Conservation (phyloP, 2,329 filamentous ascomycete genomes). For the Raffaelea albimanens region DNA sequence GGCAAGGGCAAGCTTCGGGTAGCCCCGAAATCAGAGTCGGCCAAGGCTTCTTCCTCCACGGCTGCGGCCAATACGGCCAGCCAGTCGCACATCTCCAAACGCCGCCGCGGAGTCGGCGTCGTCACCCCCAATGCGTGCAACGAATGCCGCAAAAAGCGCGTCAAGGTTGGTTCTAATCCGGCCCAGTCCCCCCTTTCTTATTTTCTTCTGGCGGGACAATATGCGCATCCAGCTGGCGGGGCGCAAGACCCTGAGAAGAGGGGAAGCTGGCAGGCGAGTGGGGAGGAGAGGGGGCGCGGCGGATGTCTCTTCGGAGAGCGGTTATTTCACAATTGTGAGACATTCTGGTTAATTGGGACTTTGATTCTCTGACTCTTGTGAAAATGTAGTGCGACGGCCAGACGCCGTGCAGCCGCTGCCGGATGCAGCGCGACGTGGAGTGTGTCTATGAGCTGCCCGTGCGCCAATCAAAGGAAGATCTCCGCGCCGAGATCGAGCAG, state of each 20-base stretch:
- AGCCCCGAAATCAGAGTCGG: too few species aligned
- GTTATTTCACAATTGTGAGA: too few species aligned
- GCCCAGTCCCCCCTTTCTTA: neutral
- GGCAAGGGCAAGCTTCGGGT: too few species aligned
- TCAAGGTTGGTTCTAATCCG: constrained; percentile 34
- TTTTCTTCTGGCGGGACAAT: too few species aligned
- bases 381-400: constrained; percentile 47
- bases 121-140: constrained; percentile 53
- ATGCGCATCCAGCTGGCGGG: too few species aligned
- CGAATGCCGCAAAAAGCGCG: constrained; percentile 52
- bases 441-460: constrained; percentile 55
- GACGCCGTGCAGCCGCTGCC: constrained; percentile 46
- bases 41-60: neutral
- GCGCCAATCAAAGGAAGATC: constrained; percentile 53
- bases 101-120: constrained; percentile 43
- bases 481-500: constrained; percentile 49
- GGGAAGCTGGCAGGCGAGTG: too few species aligned
- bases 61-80: neutral
- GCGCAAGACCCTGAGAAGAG: too few species aligned
- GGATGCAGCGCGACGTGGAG: constrained; percentile 40
- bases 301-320: too few species aligned
- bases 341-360: neutral
- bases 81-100: constrained; percentile 23
- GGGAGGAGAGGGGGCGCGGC: too few species aligned
- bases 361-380: neutral